Evolutionary conservation across 257 asterid species (phyloP), one percentile per base, ranked within the genome.

Genomic region (Nicotiana tabacum): DNA sequence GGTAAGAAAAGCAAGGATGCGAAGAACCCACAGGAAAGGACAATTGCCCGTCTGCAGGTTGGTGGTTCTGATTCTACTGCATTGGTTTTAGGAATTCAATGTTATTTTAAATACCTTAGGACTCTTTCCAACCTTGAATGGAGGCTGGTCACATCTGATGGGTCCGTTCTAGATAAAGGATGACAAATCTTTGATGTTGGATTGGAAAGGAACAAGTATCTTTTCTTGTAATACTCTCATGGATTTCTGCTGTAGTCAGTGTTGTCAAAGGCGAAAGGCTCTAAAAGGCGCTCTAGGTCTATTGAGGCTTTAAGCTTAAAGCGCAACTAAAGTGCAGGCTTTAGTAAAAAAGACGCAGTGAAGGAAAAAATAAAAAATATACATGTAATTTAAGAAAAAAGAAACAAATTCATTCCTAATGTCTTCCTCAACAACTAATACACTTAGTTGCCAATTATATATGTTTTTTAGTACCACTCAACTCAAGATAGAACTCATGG

Each of bases 21-120:
- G 82, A 86, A 84, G 65, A 83, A 56, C 29, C 64, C 92, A 2
- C 83, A 76, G 87, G 88, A 87, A 85, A 96, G 90, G 88, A 93
- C 90, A 64, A 86, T 90, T 77, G 94, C 95, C 65, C 89, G 98
- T 82, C 98, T 96, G 87, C 98, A 95, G 98, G 98, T 95, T 88
- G 79, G 95, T 90, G 32, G 32, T 74, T 84, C 82, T 80, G 70
- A 68, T 83, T 74, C 76, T 78, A 79, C 82, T 10, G 21, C 33
- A n/a, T 60, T 60, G 35, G 12, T 78, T 79, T 48, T 58, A 61
- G 70, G 55, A 62, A 37, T 5, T 33, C 69, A 32, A 4, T 56
- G 51, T 35, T 78, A 77, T 58, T 32, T 35, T 58, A 24, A 58
- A 61, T 0, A 60, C 18, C 13, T 16, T 15, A 72, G 24, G 13